Conservation (phyloP, 441 rosid species). For the Pelargonium hybrid region DNA sequence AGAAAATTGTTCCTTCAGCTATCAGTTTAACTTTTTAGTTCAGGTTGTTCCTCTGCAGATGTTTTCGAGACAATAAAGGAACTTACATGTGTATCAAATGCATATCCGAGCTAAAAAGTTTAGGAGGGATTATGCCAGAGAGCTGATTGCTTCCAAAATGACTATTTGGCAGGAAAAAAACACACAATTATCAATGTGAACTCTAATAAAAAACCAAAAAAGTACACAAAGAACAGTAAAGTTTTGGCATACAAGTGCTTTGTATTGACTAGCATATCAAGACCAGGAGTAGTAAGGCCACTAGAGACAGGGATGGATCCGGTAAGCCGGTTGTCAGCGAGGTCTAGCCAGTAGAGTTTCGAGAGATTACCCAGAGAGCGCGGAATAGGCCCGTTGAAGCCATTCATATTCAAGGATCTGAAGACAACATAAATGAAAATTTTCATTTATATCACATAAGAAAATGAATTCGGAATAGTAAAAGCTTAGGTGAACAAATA, state of each 20-base stretch:
- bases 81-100: conserved; percentile 58
- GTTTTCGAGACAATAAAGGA: not conserved
- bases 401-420: conserved; percentile 66
- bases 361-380: conserved; percentile 55
- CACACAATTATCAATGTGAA: not conserved
- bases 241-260: conserved; percentile 55
- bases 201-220: not conserved
- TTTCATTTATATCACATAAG: not conserved
- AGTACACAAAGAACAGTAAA: not conserved
- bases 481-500: too few relatives aligned
- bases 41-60: too few relatives aligned
- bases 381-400: conserved; percentile 57
- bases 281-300: conserved; percentile 47
- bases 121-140: conserved; percentile 43
- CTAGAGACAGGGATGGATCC: conserved; percentile 64
- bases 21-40: too few relatives aligned
- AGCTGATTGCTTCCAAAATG: conserved; percentile 62
- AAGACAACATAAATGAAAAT: conserved; percentile 10
- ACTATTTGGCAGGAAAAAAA: conserved; percentile 22
- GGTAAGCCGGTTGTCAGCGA: conserved; percentile 55
- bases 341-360: conserved; percentile 60
- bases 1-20: too few relatives aligned
- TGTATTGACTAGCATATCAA: conserved; percentile 49
- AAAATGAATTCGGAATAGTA: too few relatives aligned
- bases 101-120: conserved; percentile 54